Evolutionary conservation across 2,329 filamentous ascomycete genomes (phyloP).

Genomic region (Clarireedia homoeocarpa): DNA sequence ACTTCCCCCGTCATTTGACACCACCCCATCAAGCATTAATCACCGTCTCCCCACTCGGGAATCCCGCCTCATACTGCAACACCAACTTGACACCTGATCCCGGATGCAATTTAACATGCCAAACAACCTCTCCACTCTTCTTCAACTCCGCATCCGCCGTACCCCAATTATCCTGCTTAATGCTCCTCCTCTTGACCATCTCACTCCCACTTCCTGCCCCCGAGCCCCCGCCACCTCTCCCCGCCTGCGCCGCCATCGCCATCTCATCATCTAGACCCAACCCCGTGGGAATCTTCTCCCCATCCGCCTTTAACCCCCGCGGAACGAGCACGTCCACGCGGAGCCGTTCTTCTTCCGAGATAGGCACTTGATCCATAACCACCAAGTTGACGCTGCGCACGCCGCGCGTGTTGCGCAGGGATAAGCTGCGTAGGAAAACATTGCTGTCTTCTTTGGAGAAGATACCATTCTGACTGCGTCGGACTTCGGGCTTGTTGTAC

Average conservation of each 20-base stretch:
- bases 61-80: slow-evolving; percentile 53
- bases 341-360: slow-evolving; percentile 53
- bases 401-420: slow-evolving; percentile 43
- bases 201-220: slow-evolving; percentile 18
- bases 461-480: slow-evolving; percentile 42
- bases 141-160: slow-evolving; percentile 44
- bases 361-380: slow-evolving; percentile 52
- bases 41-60: slow-evolving; percentile 43
- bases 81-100: slow-evolving; percentile 48
- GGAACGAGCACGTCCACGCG: slow-evolving; percentile 44
- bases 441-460: slow-evolving; percentile 46
- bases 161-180: slow-evolving; percentile 40
- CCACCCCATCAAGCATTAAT: slow-evolving; percentile 13
- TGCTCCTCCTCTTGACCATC: slow-evolving; percentile 21
- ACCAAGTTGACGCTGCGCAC: slow-evolving; percentile 36
- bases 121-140: slow-evolving; percentile 50
- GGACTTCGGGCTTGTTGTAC: slow-evolving; percentile 49
- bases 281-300: slow-evolving; percentile 33
- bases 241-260: slow-evolving; percentile 13
- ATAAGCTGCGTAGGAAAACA: slow-evolving; percentile 41
- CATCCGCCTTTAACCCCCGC: slow-evolving; percentile 36
- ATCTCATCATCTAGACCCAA: slow-evolving; percentile 10
- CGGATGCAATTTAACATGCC: slow-evolving; percentile 50
- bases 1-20: too few relatives aligned
- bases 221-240: slow-evolving; percentile 9